These are phyloP conservation scores for Claviceps purpurea DNA, from an alignment of 2,329 filamentous ascomycete genomes.

Conservation along the genomic window DNA sequence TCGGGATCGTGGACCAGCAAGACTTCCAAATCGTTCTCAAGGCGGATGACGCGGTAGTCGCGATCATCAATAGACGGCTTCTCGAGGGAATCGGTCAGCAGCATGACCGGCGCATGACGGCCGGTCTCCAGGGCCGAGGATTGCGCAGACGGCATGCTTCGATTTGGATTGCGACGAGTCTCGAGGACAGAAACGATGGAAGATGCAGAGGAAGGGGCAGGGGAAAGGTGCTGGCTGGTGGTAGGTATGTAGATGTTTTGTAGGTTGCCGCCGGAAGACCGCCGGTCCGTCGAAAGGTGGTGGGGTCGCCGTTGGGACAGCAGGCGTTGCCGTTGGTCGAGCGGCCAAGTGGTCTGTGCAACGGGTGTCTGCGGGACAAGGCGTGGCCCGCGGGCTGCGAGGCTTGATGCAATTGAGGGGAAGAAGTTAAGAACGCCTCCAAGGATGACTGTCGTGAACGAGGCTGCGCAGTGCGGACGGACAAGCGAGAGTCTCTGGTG, in stretches of 20 bases:
- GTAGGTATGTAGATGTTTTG: neutral
- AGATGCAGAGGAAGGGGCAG: neutral
- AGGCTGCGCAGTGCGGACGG: no score
- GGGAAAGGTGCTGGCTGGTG: slow-evolving; percentile 1
- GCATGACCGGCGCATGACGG: slow-evolving; percentile 19
- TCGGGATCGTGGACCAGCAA: slow-evolving; percentile 86
- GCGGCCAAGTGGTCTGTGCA: slow-evolving; percentile 1
- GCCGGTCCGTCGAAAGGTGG: neutral
- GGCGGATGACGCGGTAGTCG: slow-evolving; percentile 71
- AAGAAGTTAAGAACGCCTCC: no score
- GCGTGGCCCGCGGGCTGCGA: neutral
- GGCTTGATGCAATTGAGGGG: neutral
- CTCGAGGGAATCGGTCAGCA: slow-evolving; percentile 59
- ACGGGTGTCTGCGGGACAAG: neutral
- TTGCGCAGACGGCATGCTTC: slow-evolving; percentile 19
- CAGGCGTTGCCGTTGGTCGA: neutral
- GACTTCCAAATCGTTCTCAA: slow-evolving; percentile 80
- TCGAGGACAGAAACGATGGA: neutral
- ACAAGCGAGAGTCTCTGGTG: no score
- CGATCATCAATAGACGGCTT: slow-evolving; percentile 77
- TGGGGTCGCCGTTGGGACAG: neutral
- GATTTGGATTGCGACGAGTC: slow-evolving; percentile 2
- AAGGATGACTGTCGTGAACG: no score
- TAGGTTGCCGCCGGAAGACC: neutral
- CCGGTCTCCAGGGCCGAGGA: slow-evolving; percentile 21